Evolutionary conservation across 2,329 filamentous ascomycete genomes (phyloP).

Genomic region (Nemania bipapillata): DNA sequence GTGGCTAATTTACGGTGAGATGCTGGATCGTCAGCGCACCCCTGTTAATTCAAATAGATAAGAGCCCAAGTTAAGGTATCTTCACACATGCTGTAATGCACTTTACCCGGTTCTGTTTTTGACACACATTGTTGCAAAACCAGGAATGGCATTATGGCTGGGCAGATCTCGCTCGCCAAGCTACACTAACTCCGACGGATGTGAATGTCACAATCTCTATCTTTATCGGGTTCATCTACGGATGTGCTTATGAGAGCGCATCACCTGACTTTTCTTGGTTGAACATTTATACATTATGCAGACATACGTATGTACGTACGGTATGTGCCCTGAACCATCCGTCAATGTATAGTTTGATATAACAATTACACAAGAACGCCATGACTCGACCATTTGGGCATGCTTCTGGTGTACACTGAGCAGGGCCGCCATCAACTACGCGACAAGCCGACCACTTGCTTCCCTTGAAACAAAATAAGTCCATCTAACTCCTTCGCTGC

Average conservation of each 20-base stretch:
- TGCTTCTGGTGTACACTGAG: slow-evolving; percentile 7
- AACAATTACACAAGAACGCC: slow-evolving; percentile 29
- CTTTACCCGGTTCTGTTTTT: slow-evolving; percentile 19
- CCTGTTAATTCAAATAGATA: slow-evolving; percentile 22
- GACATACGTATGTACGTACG: slow-evolving; percentile 35
- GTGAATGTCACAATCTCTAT: neutral
- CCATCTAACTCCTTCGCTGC: slow-evolving; percentile 28
- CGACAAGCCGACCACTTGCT: slow-evolving; percentile 14
- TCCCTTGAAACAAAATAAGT: slow-evolving; percentile 25
- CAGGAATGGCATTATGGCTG: slow-evolving; percentile 11
- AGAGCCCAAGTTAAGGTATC: neutral
- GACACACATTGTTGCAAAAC: slow-evolving; percentile 1
- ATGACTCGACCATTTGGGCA: slow-evolving; percentile 13
- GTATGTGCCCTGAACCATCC: slow-evolving; percentile 15
- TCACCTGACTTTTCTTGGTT: slow-evolving; percentile 1
- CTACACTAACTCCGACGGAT: neutral
- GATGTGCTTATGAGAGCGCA: too few relatives aligned
- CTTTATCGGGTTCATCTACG: neutral
- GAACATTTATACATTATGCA: slow-evolving; percentile 31
- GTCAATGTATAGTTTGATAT: neutral
- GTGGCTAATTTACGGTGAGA: slow-evolving; percentile 18
- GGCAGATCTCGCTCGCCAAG: slow-evolving; percentile 18
- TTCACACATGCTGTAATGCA: slow-evolving; percentile 5
- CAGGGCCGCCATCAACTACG: neutral
- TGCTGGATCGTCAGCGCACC: slow-evolving; percentile 21